phyloP scores from a whole-genome alignment of 805 yeast species.

The Yarrowia yakushimensis region DNA sequence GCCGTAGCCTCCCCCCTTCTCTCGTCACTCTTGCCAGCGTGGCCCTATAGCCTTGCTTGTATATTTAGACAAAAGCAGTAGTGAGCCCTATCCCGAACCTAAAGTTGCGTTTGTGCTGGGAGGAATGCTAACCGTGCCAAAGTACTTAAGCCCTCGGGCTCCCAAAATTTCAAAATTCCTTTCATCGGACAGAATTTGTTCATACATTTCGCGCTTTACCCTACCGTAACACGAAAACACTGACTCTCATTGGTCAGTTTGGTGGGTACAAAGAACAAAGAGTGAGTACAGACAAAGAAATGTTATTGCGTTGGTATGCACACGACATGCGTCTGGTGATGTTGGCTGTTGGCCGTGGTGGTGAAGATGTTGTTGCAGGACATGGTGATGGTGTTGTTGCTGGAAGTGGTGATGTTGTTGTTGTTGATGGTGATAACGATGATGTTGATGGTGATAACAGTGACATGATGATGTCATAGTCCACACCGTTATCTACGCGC shows the following conservation, averaged over 20 bases:
- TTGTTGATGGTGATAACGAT: neutral
- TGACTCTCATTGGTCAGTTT: slow-evolving; percentile 25
- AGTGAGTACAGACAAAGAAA: slow-evolving; percentile 25
- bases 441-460: neutral
- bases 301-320: slow-evolving; percentile 6
- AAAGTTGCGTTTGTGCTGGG: slow-evolving; percentile 23
- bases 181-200: slow-evolving; percentile 24
- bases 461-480: too few species aligned
- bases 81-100: slow-evolving; percentile 19
- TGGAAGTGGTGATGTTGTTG: neutral
- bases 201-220: slow-evolving; percentile 25
- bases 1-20: slow-evolving; percentile 13
- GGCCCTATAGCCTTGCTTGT: slow-evolving; percentile 23
- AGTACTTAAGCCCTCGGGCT: slow-evolving; percentile 26
- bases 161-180: slow-evolving; percentile 25
- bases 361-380: neutral
- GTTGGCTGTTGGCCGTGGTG: neutral
- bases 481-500: too few species aligned
- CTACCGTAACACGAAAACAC: slow-evolving; percentile 24
- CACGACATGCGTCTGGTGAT: slow-evolving; percentile 18
- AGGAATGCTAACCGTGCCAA: slow-evolving; percentile 24
- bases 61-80: slow-evolving; percentile 16
- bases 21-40: slow-evolving; percentile 21
- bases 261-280: slow-evolving; percentile 23
- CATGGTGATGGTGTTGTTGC: neutral